phyloP scores from a whole-genome alignment of 805 yeast species.

The Komagataella pseudopastoris region DNA sequence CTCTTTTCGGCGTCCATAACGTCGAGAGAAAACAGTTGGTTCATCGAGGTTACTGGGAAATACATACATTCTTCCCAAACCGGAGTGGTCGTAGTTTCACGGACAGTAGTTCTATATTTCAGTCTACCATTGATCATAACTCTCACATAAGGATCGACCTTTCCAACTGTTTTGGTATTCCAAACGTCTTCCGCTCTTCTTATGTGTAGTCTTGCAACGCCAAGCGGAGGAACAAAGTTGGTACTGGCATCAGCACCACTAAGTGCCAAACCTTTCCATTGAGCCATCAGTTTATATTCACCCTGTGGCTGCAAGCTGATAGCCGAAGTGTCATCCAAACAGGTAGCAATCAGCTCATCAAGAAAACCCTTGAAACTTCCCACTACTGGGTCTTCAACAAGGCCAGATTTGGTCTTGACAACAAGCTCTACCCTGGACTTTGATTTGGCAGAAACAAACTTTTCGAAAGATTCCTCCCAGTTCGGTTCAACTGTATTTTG shows the following conservation, averaged over 20 bases:
- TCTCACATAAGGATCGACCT: constrained; percentile 62
- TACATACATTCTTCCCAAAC: constrained; percentile 44
- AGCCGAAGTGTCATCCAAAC: constrained; percentile 34
- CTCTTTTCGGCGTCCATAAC: constrained; percentile 55
- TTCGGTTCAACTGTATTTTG: constrained; percentile 61
- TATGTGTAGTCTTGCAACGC: constrained; percentile 48
- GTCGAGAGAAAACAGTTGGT: constrained; percentile 44
- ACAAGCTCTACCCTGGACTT: constrained; percentile 39
- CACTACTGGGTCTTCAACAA: constrained; percentile 29
- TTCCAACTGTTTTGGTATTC: constrained; percentile 54
- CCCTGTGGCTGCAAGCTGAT: constrained; percentile 40
- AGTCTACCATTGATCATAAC: constrained; percentile 44
- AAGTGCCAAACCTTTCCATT: constrained; percentile 61
- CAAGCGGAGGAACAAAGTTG: constrained; percentile 45
- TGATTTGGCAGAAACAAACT: constrained; percentile 47
- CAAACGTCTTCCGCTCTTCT: constrained; percentile 37
- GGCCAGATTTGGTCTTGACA: constrained; percentile 46
- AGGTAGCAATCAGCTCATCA: constrained; percentile 38
- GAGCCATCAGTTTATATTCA: constrained; percentile 36
- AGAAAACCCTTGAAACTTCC: constrained; percentile 39
- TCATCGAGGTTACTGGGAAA: constrained; percentile 46
- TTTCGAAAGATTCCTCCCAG: constrained; percentile 52
- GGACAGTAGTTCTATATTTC: constrained; percentile 39
- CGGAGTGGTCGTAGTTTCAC: constrained; percentile 42
- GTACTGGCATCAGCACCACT: constrained; percentile 32